Conservation (phyloP, 768 basidiomycete genomes). For the Hypholoma sublateritium region DNA sequence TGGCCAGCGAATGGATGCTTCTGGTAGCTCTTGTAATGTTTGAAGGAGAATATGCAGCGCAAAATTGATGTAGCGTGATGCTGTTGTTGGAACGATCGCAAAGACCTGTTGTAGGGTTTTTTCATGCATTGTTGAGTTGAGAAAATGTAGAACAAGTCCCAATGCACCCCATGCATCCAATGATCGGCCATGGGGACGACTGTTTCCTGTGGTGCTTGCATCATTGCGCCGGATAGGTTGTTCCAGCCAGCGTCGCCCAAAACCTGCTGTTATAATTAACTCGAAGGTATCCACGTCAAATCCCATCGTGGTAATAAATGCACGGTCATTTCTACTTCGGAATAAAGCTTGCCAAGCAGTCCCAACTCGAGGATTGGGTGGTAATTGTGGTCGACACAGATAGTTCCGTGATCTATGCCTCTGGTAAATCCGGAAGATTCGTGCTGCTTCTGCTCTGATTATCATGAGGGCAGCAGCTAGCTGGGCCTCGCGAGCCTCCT, state of each 20-base stretch:
- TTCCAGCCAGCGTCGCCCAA: conserved; percentile 21
- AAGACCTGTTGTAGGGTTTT: conserved; percentile 41
- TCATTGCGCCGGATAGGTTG: conserved; percentile 24
- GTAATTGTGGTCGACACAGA: conserved; percentile 29
- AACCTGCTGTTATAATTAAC: conserved; percentile 31
- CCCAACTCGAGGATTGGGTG: conserved; percentile 28
- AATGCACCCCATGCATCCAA: conserved; percentile 39
- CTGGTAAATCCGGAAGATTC: not conserved
- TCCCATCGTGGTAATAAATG: conserved; percentile 47
- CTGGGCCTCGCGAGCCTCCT: not conserved
- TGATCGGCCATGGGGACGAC: conserved; percentile 27
- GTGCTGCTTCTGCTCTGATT: conserved; percentile 1
- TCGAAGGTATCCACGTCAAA: conserved; percentile 37
- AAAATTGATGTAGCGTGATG: conserved; percentile 35
- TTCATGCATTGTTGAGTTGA: conserved; percentile 40
- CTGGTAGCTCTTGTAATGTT: conserved; percentile 25
- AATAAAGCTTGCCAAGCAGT: conserved; percentile 38
- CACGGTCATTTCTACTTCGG: conserved; percentile 27
- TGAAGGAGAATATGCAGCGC: conserved; percentile 28
- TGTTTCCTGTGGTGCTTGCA: conserved; percentile 14
- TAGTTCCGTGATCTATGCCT: conserved; percentile 18
- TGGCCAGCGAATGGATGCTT: conserved; percentile 29
- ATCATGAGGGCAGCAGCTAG: conserved; percentile 2
- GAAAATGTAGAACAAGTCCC: conserved; percentile 38
- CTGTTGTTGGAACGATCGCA: conserved; percentile 36